These are phyloP conservation scores for Kondoa malvinella DNA, from an alignment of 768 basidiomycete genomes.

Conservation along the genomic window DNA sequence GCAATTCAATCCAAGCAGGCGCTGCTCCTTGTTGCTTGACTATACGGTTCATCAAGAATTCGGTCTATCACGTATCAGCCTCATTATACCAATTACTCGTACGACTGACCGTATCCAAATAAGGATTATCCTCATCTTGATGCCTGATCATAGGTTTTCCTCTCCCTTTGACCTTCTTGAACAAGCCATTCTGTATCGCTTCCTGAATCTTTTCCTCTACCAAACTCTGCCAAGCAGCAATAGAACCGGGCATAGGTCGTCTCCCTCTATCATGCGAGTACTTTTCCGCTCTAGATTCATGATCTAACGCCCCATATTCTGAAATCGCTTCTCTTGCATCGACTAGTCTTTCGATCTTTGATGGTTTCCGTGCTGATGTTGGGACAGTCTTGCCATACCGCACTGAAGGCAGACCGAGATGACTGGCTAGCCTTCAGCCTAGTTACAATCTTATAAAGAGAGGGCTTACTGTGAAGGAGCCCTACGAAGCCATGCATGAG, in stretches of 20 bases:
- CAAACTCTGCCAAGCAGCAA: conserved; percentile 11
- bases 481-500: too few relatives aligned
- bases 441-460: too few relatives aligned
- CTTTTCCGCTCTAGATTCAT: background rate
- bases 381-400: conserved; percentile 6
- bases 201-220: conserved; percentile 17
- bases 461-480: too few relatives aligned
- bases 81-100: too few relatives aligned
- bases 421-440: too few relatives aligned
- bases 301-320: conserved; percentile 13
- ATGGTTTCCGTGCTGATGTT: background rate
- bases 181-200: conserved; percentile 17
- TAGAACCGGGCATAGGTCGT: conserved; percentile 11
- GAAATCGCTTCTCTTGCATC: conserved; percentile 13
- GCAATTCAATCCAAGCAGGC: conserved; percentile 20
- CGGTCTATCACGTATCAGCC: too few relatives aligned
- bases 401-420: conserved; percentile 11
- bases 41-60: conserved; percentile 19
- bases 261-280: background rate
- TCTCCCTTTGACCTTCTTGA: conserved; percentile 16
- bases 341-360: conserved; percentile 12
- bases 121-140: conserved; percentile 13
- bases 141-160: conserved; percentile 17
- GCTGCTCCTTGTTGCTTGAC: conserved; percentile 17
- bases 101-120: too few relatives aligned